Evolutionary conservation across 176 grass and related monocot species (phyloP).

Genomic region (Carex parvula): DNA sequence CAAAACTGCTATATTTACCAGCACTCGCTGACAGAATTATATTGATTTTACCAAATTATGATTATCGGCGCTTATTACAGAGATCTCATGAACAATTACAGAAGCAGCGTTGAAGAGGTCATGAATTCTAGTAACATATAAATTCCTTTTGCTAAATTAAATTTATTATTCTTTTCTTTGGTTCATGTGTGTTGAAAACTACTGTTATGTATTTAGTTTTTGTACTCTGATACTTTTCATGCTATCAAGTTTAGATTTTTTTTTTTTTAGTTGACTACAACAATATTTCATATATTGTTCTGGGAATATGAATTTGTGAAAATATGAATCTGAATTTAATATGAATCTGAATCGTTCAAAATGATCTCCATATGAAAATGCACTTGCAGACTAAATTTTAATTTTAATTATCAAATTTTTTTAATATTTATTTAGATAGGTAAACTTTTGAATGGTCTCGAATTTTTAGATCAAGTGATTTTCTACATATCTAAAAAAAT

Average conservation of each 20-base stretch:
- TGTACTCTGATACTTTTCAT: neutral
- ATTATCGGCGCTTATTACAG: neutral
- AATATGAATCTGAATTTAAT: no score
- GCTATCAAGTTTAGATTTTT: neutral
- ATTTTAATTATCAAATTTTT: no score
- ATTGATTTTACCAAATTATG: neutral
- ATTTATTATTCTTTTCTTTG: neutral
- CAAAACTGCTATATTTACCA: neutral
- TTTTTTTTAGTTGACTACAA: neutral
- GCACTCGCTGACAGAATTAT: neutral
- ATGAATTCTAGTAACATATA: neutral
- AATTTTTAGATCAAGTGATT: no score
- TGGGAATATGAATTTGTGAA: neutral
- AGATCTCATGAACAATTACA: conserved; percentile 6
- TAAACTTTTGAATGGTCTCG: no score
- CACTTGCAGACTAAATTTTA: no score
- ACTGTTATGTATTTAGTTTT: neutral
- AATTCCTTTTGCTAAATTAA: neutral
- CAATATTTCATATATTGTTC: neutral
- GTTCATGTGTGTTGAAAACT: neutral
- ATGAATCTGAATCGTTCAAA: no score
- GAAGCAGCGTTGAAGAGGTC: neutral
- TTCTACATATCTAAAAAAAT: no score
- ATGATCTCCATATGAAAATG: no score
- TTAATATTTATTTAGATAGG: no score